These are phyloP conservation scores for Rhodosporidiobolus odoratus DNA, from an alignment of 768 basidiomycete genomes.

Conservation along the genomic window DNA sequence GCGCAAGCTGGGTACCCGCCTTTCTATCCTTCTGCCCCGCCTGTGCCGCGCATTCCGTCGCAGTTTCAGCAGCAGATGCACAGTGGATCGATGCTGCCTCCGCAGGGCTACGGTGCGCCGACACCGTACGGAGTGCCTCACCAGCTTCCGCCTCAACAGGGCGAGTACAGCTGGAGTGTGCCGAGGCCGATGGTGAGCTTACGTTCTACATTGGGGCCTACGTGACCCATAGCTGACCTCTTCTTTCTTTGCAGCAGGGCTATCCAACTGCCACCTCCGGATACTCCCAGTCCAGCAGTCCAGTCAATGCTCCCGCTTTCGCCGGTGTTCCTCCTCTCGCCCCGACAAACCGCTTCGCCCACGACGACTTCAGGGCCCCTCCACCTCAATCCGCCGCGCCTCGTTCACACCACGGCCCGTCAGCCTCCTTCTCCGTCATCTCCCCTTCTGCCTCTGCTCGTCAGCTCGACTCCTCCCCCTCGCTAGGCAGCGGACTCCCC, in stretches of 20 bases:
- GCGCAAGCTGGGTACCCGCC: constrained; percentile 14
- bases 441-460: constrained; percentile 42
- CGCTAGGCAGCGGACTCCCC: background rate
- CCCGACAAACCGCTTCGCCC: constrained; percentile 74
- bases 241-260: constrained; percentile 19
- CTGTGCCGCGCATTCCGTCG: constrained; percentile 19
- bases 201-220: background rate
- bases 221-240: background rate
- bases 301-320: constrained; percentile 17
- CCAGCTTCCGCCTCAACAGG: constrained; percentile 9
- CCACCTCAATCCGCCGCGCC: background rate
- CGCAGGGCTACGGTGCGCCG: background rate
- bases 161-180: constrained; percentile 28
- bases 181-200: constrained; percentile 28
- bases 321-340: constrained; percentile 54
- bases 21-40: constrained; percentile 12
- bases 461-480: background rate
- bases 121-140: background rate
- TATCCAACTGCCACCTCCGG: constrained; percentile 32
- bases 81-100: background rate
- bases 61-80: constrained; percentile 15
- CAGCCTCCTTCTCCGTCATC: constrained; percentile 22
- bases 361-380: constrained; percentile 69
- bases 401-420: constrained; percentile 16
- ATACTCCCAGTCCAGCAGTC: background rate